Evolutionary conservation across 139 green algal species (phyloP), one percentile per base, ranked within the genome.

Genomic region (Gonium pectorale): DNA sequence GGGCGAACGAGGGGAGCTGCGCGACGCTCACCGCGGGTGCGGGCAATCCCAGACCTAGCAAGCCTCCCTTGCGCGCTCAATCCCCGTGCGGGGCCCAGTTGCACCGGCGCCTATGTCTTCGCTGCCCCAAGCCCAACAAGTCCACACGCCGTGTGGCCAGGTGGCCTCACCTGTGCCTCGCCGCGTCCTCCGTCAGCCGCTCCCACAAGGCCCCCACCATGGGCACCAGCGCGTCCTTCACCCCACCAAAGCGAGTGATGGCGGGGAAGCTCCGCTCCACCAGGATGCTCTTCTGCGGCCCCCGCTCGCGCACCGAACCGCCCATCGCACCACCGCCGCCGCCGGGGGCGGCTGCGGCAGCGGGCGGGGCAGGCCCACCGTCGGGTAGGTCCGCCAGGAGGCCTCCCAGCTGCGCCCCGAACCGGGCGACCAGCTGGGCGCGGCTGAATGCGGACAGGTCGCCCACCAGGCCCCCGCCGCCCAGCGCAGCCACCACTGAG

Each of bases 191-290:
- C 31, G 77, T 31, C 69, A 93, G 21, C 13, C 88, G 90, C 31
- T 68, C 70, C 80, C 87, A 88, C 62, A 94, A 71, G 6, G 73
- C 68, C 19, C 64, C 54, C 21, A 83, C 87, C 63, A 93, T 78
- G 41, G 72, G 81, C 49, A 79, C 38, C 78, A 92, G 26, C 17
- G 80, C 86, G 7, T 43, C 33, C 43, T 26, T 52, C 31, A 86
- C 81, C 21, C 60, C 78, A 21, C 15, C 71, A 33, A 79, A 85
- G 8, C 52, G 49, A 29, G 38, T 71, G 38, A 81, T 49, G 17
- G 85, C 83, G 64, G 90, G 90, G 67, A 91, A 94, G 85, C 60
- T 90, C 44, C 87, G 69, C 81, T 92, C 90, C 19, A 70, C 79
- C 21, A 80, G 56, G 24, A 94, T 74, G 71, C 71, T 91, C 70